These are phyloP conservation scores for Capsella rubella DNA, from an alignment of 441 rosid species.

Conservation along the genomic window DNA sequence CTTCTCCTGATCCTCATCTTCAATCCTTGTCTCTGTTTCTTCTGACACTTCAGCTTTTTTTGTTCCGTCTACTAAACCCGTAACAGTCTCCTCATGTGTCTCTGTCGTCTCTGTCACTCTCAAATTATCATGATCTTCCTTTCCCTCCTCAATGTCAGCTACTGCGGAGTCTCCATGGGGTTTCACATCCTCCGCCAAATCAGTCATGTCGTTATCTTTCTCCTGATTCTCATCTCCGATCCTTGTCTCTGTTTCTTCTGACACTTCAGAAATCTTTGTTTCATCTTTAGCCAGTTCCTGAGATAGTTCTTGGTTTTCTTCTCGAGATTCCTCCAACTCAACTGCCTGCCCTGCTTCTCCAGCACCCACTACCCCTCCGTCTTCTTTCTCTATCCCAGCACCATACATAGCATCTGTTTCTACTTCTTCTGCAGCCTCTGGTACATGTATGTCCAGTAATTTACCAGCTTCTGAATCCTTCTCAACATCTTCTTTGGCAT, in stretches of 20 bases:
- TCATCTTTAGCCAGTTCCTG: slow-evolving; percentile 37
- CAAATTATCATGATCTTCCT: slow-evolving; percentile 41
- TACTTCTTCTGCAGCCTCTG: slow-evolving; percentile 36
- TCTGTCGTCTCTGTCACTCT: slow-evolving; percentile 43
- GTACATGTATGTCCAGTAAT: slow-evolving; percentile 26
- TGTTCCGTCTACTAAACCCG: slow-evolving; percentile 28
- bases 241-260: slow-evolving; percentile 37
- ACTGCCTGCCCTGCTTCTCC: slow-evolving; percentile 30
- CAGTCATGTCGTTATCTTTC: slow-evolving; percentile 38
- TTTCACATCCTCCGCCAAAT: slow-evolving; percentile 30
- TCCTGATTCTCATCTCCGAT: slow-evolving; percentile 30
- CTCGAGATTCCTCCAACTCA: slow-evolving; percentile 22
- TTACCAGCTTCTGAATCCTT: slow-evolving; percentile 35
- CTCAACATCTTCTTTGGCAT: slow-evolving; percentile 31
- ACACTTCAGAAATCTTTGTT: slow-evolving; percentile 31
- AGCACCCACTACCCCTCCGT: slow-evolving; percentile 22
- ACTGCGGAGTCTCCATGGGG: slow-evolving; percentile 35
- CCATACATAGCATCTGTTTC: slow-evolving; percentile 10
- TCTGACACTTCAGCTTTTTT: slow-evolving; percentile 28
- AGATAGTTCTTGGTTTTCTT: slow-evolving; percentile 24
- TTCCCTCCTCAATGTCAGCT: slow-evolving; percentile 41
- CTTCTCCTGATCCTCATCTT: slow-evolving; percentile 38
- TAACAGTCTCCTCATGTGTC: slow-evolving; percentile 43
- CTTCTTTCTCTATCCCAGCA: slow-evolving; percentile 33
- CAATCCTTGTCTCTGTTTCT: slow-evolving; percentile 39